Conservation (phyloP, 306 rosid genomes). For the Luffa acutangula region DNA sequence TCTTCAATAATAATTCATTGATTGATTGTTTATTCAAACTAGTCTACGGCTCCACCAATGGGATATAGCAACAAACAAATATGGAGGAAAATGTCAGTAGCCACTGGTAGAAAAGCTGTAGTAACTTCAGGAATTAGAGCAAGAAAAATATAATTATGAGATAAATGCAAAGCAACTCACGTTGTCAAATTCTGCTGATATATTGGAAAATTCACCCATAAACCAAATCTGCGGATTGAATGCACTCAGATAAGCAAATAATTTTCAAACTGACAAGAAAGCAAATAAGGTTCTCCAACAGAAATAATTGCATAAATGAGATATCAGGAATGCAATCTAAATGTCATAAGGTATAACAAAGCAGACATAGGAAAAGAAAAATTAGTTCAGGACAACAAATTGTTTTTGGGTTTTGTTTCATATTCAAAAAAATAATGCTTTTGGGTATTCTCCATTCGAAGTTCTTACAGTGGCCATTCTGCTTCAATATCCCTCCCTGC, state of each 20-base stretch:
- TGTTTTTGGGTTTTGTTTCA: neutral
- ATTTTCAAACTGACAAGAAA: neutral
- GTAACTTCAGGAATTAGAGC: neutral
- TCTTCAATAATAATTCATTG: too few species aligned
- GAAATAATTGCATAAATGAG: neutral
- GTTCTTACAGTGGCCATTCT: neutral
- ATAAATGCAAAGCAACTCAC: conserved; percentile 34
- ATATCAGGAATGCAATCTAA: neutral
- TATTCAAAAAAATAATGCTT: neutral
- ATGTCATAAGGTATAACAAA: neutral
- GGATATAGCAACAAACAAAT: neutral
- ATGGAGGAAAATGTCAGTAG: neutral
- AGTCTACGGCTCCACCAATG: too few species aligned
- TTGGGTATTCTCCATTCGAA: neutral
- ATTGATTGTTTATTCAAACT: too few species aligned
- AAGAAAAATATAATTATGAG: neutral
- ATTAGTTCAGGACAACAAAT: neutral
- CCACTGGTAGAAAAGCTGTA: neutral
- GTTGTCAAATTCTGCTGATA: conserved; percentile 68
- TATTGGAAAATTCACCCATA: conserved; percentile 83
- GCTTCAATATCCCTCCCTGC: neutral
- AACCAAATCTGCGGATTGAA: conserved; percentile 64
- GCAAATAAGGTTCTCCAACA: neutral
- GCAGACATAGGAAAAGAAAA: neutral
- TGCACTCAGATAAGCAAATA: neutral